Percentiles rank a stretch among this genome's conserved stretches.
Conservation (phyloP, 495 filamentous ascomycete species). For the Aspergillus bertholletiae region DNA sequence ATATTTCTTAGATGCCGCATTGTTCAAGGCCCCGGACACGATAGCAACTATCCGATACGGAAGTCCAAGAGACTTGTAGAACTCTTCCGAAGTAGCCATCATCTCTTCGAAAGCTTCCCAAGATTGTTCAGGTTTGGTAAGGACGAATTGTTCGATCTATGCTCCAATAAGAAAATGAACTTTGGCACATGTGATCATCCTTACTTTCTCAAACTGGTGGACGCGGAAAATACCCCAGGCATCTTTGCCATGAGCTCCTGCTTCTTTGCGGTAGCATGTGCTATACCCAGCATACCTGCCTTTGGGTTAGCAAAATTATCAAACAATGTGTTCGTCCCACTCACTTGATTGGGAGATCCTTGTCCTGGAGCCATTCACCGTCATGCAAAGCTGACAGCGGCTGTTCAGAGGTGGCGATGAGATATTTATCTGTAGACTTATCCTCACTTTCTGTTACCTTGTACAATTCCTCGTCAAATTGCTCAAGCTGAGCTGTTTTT, state of each 20-base stretch:
- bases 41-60: constrained; percentile 91
- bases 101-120: constrained; percentile 93
- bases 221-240: constrained; percentile 98
- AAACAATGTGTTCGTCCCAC: constrained; percentile 5
- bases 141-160: constrained; percentile 87
- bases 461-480: constrained; percentile 97
- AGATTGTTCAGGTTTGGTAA: constrained; percentile 90
- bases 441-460: constrained; percentile 83
- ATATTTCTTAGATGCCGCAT: constrained; percentile 90
- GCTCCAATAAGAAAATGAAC: constrained; percentile 3
- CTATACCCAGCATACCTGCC: constrained; percentile 81
- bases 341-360: constrained; percentile 81
- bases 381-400: constrained; percentile 89
- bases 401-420: constrained; percentile 96
- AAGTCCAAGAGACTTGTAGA: constrained; percentile 84
- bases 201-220: constrained; percentile 95
- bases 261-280: constrained; percentile 94
- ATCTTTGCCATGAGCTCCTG: constrained; percentile 86
- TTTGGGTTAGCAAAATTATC: constrained; percentile 3
- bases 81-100: constrained; percentile 86
- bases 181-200: constrained; percentile 1
- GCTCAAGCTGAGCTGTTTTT: constrained; percentile 96
- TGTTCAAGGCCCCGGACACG: constrained; percentile 91
- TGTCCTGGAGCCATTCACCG: constrained; percentile 85
- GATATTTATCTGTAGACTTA: constrained; percentile 85